These are phyloP conservation scores for Mesostigma viride DNA, from an alignment of 139 green algal genomes.

Conservation along the genomic window DNA sequence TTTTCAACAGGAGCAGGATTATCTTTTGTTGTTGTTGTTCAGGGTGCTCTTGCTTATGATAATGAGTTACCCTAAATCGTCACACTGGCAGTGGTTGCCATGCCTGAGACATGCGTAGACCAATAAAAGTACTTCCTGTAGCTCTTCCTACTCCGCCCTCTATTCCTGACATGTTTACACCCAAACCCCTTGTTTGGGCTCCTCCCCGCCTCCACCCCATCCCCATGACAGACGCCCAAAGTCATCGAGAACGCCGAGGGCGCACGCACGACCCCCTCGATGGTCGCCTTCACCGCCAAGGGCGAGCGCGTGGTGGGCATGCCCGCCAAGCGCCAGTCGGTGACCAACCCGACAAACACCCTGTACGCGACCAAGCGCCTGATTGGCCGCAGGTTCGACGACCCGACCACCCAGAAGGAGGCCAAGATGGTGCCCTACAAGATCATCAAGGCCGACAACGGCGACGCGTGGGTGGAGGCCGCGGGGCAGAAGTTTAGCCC, in stretches of 20 bases:
- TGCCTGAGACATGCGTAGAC: no score
- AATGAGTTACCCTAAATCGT: no score
- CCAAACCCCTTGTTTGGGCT: not conserved
- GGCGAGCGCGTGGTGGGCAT: slow-evolving; percentile 80
- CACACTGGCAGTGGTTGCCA: no score
- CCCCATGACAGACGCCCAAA: slow-evolving; percentile 61
- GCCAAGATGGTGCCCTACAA: slow-evolving; percentile 96
- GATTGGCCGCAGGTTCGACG: slow-evolving; percentile 84
- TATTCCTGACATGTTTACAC: not conserved
- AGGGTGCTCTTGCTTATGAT: no score
- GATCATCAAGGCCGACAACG: slow-evolving; percentile 74
- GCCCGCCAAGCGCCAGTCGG: slow-evolving; percentile 85
- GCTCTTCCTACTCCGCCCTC: no score
- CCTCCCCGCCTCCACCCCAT: no score
- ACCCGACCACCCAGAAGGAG: slow-evolving; percentile 86
- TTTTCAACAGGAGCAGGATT: no score
- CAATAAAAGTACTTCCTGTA: no score
- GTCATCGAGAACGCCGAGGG: slow-evolving; percentile 99
- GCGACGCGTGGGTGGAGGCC: slow-evolving; percentile 95
- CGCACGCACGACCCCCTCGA: slow-evolving; percentile 86
- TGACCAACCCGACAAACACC: slow-evolving; percentile 94
- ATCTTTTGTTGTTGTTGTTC: no score
- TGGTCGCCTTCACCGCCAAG: slow-evolving; percentile 95
- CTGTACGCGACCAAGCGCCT: slow-evolving; percentile 96
- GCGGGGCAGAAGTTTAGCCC: slow-evolving; percentile 83